Percentiles rank a stretch among this genome's conserved stretches.
phyloP scores from a whole-genome alignment of 1,284 basidiomycete genomes.

The Grifola frondosa region DNA sequence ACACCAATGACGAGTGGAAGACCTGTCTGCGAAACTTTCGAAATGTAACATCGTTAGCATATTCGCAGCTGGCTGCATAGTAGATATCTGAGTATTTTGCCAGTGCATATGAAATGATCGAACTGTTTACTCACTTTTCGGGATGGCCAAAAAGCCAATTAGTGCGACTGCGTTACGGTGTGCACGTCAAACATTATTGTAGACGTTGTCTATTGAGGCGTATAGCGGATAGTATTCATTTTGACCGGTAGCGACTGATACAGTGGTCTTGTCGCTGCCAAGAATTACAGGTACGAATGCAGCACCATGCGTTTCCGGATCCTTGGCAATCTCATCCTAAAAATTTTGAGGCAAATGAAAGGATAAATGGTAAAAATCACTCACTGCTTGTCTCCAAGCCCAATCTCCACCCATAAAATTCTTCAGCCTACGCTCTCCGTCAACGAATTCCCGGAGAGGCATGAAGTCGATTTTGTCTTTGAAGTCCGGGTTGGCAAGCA shows the following conservation, averaged over 20 bases:
- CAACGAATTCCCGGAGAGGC: slow-evolving; percentile 4
- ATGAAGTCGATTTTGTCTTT: background rate
- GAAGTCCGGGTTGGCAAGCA: slow-evolving; percentile 10
- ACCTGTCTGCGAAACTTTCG: slow-evolving; percentile 8
- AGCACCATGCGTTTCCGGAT: slow-evolving; percentile 13
- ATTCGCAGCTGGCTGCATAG: background rate
- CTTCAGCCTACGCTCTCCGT: background rate
- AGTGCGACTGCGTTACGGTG: slow-evolving; percentile 16
- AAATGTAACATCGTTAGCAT: background rate
- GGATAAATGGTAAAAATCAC: slow-evolving; percentile 5
- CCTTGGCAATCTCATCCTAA: slow-evolving; percentile 11
- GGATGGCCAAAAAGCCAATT: slow-evolving; percentile 17
- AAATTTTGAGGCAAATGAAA: no score
- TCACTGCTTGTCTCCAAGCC: slow-evolving; percentile 16
- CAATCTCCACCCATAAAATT: slow-evolving; percentile 15
- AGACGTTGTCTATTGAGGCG: slow-evolving; percentile 14
- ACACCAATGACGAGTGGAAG: slow-evolving; percentile 1
- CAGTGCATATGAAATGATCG: background rate
- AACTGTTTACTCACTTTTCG: slow-evolving; percentile 6
- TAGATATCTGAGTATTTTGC: background rate
- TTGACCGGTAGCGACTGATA: slow-evolving; percentile 19
- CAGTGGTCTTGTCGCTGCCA: slow-evolving; percentile 21
- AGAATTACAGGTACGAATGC: slow-evolving; percentile 16
- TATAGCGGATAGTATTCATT: slow-evolving; percentile 22
- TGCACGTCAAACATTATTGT: slow-evolving; percentile 15